phyloP scores from a whole-genome alignment of 177 flowering plant genomes.

The Vitis hybrid region DNA sequence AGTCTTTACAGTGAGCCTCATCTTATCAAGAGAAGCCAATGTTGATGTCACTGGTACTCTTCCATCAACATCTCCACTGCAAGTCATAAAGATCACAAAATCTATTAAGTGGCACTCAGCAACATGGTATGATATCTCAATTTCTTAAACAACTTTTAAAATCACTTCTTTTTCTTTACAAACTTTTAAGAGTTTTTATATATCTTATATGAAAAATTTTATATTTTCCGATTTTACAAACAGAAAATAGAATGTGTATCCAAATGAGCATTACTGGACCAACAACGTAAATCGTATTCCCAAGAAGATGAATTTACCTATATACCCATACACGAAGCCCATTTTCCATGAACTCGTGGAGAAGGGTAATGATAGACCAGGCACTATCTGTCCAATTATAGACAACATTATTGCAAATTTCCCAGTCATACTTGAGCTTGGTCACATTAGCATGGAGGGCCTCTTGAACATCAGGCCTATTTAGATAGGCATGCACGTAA shows the following conservation, averaged over 20 bases:
- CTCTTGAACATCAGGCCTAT: constrained; percentile 52
- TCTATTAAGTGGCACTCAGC: neutral
- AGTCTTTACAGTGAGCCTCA: constrained; percentile 41
- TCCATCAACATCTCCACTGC: constrained; percentile 78
- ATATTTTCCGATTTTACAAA: too few relatives aligned
- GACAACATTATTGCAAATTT: constrained; percentile 48
- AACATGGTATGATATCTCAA: neutral
- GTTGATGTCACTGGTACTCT: constrained; percentile 71
- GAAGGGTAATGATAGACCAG: constrained; percentile 37
- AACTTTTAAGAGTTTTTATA: too few relatives aligned
- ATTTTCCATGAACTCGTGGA: constrained; percentile 44
- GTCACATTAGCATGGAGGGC: constrained; percentile 77
- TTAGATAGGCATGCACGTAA: constrained; percentile 52
- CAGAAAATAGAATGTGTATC: too few relatives aligned
- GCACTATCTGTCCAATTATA: constrained; percentile 43
- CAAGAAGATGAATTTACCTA: constrained; percentile 32
- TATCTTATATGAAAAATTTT: too few relatives aligned
- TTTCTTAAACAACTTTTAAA: too few relatives aligned
- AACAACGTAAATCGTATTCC: too few relatives aligned
- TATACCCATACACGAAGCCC: constrained; percentile 62
- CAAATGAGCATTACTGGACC: too few relatives aligned
- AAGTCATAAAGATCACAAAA: too few relatives aligned
- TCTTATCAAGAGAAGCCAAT: constrained; percentile 37
- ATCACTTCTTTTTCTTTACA: too few relatives aligned
- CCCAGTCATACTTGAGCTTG: constrained; percentile 47